These are phyloP conservation scores for Alternaria tenuissima DNA, from an alignment of 2,329 filamentous ascomycete genomes.

Conservation along the genomic window DNA sequence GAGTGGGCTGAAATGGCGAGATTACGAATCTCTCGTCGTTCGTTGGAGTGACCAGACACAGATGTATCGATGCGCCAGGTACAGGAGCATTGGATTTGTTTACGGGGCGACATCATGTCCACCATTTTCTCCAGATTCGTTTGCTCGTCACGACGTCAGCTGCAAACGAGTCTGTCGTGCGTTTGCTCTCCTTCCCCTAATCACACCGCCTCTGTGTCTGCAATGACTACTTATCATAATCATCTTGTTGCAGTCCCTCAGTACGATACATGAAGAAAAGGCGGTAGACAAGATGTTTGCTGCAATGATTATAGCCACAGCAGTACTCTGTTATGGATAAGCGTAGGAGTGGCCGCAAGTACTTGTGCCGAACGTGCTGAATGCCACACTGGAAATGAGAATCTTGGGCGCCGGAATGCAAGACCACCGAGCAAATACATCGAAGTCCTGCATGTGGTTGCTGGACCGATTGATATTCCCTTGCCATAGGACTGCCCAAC, in stretches of 20 bases:
- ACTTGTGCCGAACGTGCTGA: no score
- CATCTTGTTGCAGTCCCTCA: no score
- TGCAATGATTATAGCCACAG: no score
- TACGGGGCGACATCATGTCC: not conserved
- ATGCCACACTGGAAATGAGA: no score
- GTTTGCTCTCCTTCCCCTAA: not conserved
- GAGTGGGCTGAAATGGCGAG: not conserved
- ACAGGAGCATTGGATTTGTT: not conserved
- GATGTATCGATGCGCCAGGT: not conserved
- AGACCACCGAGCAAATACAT: not conserved
- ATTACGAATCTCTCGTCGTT: not conserved
- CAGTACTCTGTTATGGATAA: no score
- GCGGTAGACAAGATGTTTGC: no score
- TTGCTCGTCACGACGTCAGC: not conserved
- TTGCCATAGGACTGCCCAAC: not conserved
- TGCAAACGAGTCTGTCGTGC: not conserved
- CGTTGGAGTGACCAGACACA: not conserved
- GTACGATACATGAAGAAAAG: no score
- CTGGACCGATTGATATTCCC: not conserved
- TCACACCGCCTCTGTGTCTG: no score
- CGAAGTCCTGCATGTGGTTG: not conserved
- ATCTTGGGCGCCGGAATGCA: not conserved
- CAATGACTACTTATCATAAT: no score
- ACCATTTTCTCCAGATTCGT: not conserved
- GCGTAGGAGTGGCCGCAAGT: no score